phyloP scores from a whole-genome alignment of 345 rosid species.

The Linum usitatissimum region DNA sequence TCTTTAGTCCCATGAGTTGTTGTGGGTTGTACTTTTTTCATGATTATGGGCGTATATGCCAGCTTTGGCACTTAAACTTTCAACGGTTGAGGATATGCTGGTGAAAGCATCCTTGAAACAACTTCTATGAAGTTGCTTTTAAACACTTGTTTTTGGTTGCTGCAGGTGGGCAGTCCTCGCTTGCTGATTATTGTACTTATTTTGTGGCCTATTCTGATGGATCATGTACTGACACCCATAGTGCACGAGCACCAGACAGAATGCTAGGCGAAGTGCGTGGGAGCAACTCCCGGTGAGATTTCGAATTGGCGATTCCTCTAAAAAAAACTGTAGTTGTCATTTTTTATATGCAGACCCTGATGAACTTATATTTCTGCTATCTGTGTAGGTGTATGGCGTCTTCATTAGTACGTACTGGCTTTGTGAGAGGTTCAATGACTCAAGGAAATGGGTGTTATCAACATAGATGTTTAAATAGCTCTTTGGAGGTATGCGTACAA shows the following conservation, averaged over 20 bases:
- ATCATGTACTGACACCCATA: slow-evolving; percentile 89
- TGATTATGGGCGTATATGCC: too few species aligned
- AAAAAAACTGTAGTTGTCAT: not conserved
- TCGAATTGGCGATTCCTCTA: slow-evolving; percentile 8
- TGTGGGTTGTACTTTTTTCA: too few species aligned
- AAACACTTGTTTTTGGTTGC: not conserved
- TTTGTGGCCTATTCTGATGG: slow-evolving; percentile 99
- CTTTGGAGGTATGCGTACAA: slow-evolving; percentile 57
- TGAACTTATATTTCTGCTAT: slow-evolving; percentile 10
- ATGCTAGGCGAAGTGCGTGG: slow-evolving; percentile 99
- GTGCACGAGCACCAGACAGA: slow-evolving; percentile 94
- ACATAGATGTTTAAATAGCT: slow-evolving; percentile 72
- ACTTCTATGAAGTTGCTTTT: too few species aligned
- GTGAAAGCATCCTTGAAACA: too few species aligned
- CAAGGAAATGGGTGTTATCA: slow-evolving; percentile 99
- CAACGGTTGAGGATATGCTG: too few species aligned
- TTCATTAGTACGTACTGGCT: slow-evolving; percentile 91
- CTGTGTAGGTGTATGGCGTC: slow-evolving; percentile 87
- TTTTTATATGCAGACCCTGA: slow-evolving; percentile 13
- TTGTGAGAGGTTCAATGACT: slow-evolving; percentile 81
- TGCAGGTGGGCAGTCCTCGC: slow-evolving; percentile 95
- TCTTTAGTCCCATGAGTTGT: too few species aligned
- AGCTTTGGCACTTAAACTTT: not conserved
- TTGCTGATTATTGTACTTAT: slow-evolving; percentile 96
- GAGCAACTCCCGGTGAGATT: slow-evolving; percentile 65